Base-by-base conservation (phyloP, 345 rosid genomes). In the Excoecaria cochinchinensis region DNA sequence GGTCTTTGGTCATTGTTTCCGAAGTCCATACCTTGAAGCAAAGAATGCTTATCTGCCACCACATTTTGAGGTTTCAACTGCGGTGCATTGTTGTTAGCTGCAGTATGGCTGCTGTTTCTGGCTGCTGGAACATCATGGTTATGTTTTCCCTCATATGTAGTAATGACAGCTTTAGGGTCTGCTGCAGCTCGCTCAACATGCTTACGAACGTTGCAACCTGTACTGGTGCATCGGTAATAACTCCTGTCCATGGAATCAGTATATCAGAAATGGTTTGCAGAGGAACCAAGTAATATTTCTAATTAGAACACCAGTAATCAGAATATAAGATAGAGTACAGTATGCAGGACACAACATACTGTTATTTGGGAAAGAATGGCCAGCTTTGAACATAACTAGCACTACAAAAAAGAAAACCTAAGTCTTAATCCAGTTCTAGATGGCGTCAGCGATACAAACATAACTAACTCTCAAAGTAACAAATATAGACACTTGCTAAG, bases 91-190 rank as follows among this genome's bases (percentile, higher is more conserved):
- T 21, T 67, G 82, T 62, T 74, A 22, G 86, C 80, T 16, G 81
- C 50, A 68, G 71, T 78, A 50, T 87, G 87, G 74, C 87, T 81
- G 67, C 90, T 83, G 79, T 83, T 84, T 83, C 94, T 89, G 46
- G 96, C 90, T 39, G 92, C 89, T 4, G 98, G 99, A 74, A 91
- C 90, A 5, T 87, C 85, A 58, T 92, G 99, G 75, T 87, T 92
- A 73, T 95, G 99, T 75, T 95, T 95, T 51, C 99, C 99, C 81
- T 95, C 99, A 0, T 95, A 95, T 8, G 98, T 95, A 52, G 99
- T 95, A 80, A 95, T 81, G 40, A 95, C 99, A 2, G 99, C 94
- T 72, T 92, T 90, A 38, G 90, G 87, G 79, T 95, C 99, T 1
- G 92, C 85, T 25, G 98, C 86, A 65, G 97, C 98, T 84, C 98